Conservation (phyloP, 2,329 filamentous ascomycete species). For the Fusarium graminum region DNA sequence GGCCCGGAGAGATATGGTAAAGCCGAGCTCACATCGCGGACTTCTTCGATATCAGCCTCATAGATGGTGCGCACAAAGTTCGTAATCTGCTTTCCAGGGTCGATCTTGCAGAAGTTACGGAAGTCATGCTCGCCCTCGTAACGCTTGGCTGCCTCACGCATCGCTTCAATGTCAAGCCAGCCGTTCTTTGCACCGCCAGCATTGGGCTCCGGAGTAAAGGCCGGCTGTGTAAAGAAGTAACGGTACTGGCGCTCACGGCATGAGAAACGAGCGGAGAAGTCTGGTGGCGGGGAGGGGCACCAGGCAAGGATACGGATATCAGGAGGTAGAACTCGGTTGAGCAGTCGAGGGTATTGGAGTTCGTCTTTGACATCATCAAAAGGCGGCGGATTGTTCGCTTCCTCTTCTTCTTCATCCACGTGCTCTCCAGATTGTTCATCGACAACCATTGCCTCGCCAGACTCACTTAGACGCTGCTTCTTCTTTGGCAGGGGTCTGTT, state of each 20-base stretch:
- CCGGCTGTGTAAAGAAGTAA: conserved; percentile 98
- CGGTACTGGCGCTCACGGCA: conserved; percentile 92
- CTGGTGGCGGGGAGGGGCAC: conserved; percentile 83
- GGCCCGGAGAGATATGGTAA: conserved; percentile 67
- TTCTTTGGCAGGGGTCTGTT: conserved; percentile 70
- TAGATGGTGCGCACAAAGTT: conserved; percentile 86
- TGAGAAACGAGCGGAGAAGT: conserved; percentile 92
- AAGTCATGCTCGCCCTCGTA: conserved; percentile 93
- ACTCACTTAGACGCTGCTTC: conserved; percentile 42
- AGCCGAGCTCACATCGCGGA: conserved; percentile 66
- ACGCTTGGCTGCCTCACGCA: conserved; percentile 83
- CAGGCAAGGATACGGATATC: conserved; percentile 94
- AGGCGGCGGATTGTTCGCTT: conserved; percentile 33
- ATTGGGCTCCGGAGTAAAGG: conserved; percentile 74
- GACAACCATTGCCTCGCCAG: conserved; percentile 42
- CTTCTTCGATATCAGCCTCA: conserved; percentile 81
- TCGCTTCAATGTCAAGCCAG: conserved; percentile 88
- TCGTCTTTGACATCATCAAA: conserved; percentile 83
- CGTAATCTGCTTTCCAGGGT: conserved; percentile 87
- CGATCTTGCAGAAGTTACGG: conserved; percentile 96
- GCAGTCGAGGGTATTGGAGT: conserved; percentile 82
- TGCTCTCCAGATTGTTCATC: conserved; percentile 37
- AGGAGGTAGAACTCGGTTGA: conserved; percentile 88
- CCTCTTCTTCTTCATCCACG: conserved; percentile 31
- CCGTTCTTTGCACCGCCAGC: conserved; percentile 67